Evolutionary conservation across 768 basidiomycete genomes (phyloP).

Genomic region (Rhizopogon vinicolor): DNA sequence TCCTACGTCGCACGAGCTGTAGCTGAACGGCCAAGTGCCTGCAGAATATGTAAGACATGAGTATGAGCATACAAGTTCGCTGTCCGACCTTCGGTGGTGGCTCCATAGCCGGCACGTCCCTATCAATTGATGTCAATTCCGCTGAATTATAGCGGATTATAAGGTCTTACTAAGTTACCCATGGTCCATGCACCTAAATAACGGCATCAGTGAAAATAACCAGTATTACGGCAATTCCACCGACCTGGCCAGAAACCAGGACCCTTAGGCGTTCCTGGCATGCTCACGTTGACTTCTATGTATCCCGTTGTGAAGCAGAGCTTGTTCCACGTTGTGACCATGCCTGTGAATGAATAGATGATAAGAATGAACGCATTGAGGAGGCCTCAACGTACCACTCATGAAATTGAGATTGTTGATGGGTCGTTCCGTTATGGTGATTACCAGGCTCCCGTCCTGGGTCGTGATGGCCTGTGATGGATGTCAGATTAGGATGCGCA

Average conservation of each 20-base stretch:
- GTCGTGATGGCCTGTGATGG: conserved; percentile 61
- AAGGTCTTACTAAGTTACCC: conserved; percentile 52
- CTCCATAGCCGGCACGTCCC: conserved; percentile 86
- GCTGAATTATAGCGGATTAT: background rate
- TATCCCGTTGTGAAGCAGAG: conserved; percentile 93
- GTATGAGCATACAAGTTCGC: background rate
- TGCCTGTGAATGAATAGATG: conserved; percentile 33
- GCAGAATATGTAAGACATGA: conserved; percentile 7
- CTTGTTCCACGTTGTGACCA: conserved; percentile 90
- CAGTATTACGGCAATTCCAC: conserved; percentile 27
- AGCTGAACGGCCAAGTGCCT: conserved; percentile 76
- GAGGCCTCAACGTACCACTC: conserved; percentile 47
- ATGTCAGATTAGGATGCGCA: background rate
- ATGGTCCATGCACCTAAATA: conserved; percentile 62
- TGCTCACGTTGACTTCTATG: conserved; percentile 74
- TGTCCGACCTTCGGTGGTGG: conserved; percentile 67
- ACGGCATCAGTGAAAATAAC: conserved; percentile 1
- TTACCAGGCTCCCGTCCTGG: conserved; percentile 68
- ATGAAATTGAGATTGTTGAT: conserved; percentile 82
- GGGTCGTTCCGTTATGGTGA: conserved; percentile 67
- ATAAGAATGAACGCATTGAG: background rate
- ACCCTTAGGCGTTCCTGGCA: conserved; percentile 56
- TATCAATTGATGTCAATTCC: conserved; percentile 32
- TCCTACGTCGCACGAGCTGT: conserved; percentile 81
- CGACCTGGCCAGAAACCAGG: conserved; percentile 86